Base-by-base conservation (phyloP, 139 green algal genomes). In the Closterium sp. region DNA sequence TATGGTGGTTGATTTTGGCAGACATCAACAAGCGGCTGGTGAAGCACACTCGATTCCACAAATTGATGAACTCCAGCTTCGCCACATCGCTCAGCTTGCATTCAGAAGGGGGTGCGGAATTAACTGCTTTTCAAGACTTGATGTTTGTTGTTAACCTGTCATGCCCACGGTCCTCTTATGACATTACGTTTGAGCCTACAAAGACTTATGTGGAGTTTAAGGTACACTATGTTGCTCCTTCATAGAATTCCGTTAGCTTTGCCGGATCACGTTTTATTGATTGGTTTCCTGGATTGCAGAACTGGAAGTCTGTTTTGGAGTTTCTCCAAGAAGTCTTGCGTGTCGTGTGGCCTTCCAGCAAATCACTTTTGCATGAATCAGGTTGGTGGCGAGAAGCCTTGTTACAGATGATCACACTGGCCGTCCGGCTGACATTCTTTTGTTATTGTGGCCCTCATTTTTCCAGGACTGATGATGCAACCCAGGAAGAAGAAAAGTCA, bases 121-220 rank as follows among this genome's bases (percentile, higher is more conserved):
- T 73, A 73, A 73, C 6, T 22, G 17, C 10, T 73, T 73, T 73
- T 4, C 50, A 73, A 27, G 50, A 73, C 50, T 73, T 73, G 50
- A 70, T 32, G n/a, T 90, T 90, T 62, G 31, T 70, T 70, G n/a
- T 90, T n/a, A 90, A 90, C 34, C 32, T 90, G 11, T 30, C 29
- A 30, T 90, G 88, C 21, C 88, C 88, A 30, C 31, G 19, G 29
- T 84, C 31, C 10, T 30, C 27, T 24, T 90, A 90, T 5, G 88
- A 90, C 88, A 70, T 90, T 21, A 84, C 88, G 13, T 84, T 90
- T 19, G 88, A 90, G 32, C 88, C 88, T 42, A 90, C 88, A 22
- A 90, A 90, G 88, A 73, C 88, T 5, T 62, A 62, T 27, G 34
- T 90, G 30, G 88, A 90, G 88, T 90, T 90, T 32, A 90, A 90